phyloP scores from a whole-genome alignment of 1,284 basidiomycete species.

The Fomitopsis schrenkii region DNA sequence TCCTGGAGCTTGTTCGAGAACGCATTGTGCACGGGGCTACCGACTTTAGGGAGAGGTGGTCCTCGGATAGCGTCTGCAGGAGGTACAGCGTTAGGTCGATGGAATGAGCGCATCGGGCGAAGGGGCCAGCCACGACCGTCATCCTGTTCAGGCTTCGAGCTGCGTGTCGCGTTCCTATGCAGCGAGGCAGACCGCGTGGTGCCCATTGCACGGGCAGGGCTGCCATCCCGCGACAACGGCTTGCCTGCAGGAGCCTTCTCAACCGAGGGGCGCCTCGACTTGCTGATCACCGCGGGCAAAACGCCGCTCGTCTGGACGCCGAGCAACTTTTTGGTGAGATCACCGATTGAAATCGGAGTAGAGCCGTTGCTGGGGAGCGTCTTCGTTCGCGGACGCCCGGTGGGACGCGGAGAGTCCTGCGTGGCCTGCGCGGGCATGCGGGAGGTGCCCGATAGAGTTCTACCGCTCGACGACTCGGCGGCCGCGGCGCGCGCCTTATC shows the following conservation, averaged over 20 bases:
- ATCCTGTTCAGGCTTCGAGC: constrained; percentile 10
- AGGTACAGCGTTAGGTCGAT: constrained; percentile 29
- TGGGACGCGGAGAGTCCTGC: constrained; percentile 34
- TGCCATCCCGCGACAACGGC: constrained; percentile 4
- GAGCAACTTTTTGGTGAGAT: constrained; percentile 54
- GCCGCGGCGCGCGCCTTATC: constrained; percentile 5
- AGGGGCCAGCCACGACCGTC: constrained; percentile 31
- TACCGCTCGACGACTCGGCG: constrained; percentile 5
- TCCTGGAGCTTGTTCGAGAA: not conserved
- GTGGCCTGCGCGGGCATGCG: constrained; percentile 23
- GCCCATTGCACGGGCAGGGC: constrained; percentile 6
- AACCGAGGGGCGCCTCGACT: constrained; percentile 15
- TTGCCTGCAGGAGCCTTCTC: constrained; percentile 1
- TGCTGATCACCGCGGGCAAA: constrained; percentile 17
- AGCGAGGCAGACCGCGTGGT: constrained; percentile 7
- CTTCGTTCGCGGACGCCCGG: constrained; percentile 39
- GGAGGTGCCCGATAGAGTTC: constrained; percentile 8
- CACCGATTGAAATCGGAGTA: constrained; percentile 49
- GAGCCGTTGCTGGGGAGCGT: constrained; percentile 40
- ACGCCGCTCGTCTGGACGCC: constrained; percentile 36
- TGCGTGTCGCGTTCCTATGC: constrained; percentile 11
- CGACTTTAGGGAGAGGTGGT: constrained; percentile 11
- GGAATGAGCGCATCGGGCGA: constrained; percentile 56
- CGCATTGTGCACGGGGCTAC: not conserved
- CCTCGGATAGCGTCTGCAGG: constrained; percentile 11